A percentile compares a stretch with the other conserved stretches of the same genome.
phyloP scores from a whole-genome alignment of 2,329 filamentous ascomycete species.

The Ophiostoma pallidulum region DNA sequence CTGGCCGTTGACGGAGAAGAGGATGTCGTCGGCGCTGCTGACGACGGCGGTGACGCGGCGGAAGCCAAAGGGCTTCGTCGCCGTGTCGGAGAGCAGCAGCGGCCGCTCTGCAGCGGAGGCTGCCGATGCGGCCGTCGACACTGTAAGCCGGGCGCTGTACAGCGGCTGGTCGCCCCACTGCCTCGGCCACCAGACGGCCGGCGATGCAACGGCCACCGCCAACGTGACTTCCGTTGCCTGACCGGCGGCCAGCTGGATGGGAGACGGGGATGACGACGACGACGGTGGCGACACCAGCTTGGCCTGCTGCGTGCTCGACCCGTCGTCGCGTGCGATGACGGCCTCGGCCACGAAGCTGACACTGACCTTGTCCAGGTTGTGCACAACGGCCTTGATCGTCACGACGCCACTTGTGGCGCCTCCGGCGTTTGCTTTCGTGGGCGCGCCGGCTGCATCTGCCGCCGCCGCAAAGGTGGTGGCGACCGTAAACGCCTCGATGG shows the following conservation, averaged over 20 bases:
- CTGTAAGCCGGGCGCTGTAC: constrained; percentile 23
- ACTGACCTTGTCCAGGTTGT: constrained; percentile 30
- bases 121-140: constrained; percentile 22
- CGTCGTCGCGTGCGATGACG: constrained; percentile 20
- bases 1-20: constrained; percentile 46
- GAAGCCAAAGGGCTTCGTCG: constrained; percentile 38
- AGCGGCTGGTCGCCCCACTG: constrained; percentile 43
- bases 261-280: neutral
- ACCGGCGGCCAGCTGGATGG: constrained; percentile 10
- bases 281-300: too few relatives aligned
- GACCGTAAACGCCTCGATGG: constrained; percentile 36
- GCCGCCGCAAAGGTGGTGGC: constrained; percentile 31
- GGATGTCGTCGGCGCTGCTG: constrained; percentile 43
- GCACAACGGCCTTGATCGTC: constrained; percentile 29
- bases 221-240: constrained; percentile 13
- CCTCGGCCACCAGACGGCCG: constrained; percentile 50
- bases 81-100: constrained; percentile 23
- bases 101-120: too few relatives aligned
- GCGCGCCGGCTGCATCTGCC: neutral
- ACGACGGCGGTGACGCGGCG: constrained; percentile 42
- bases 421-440: constrained; percentile 16
- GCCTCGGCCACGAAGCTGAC: constrained; percentile 27
- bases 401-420: constrained; percentile 26
- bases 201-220: constrained; percentile 11
- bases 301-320: constrained; percentile 9